Percentiles rank a stretch among this genome's conserved stretches.
Evolutionary conservation across 805 yeast species (phyloP).

Genomic region (Monosporozyma yasuniensis): DNA sequence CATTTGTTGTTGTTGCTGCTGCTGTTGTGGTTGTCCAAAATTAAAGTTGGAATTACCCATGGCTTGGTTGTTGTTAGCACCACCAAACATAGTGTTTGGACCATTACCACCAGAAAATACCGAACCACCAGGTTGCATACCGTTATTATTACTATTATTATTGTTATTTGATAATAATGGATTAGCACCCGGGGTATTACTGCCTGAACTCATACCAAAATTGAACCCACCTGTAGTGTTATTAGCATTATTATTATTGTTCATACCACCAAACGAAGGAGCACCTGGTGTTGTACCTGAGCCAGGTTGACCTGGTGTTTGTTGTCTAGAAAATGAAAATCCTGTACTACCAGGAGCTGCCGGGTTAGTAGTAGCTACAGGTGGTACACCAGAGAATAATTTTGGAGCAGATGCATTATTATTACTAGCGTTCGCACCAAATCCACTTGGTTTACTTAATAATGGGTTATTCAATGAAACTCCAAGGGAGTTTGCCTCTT

Average conservation of each 20-base stretch:
- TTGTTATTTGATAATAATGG: conserved; percentile 2
- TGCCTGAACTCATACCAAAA: not conserved
- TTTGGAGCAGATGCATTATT: conserved; percentile 1
- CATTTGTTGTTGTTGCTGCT: conserved; percentile 4
- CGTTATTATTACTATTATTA: not conserved
- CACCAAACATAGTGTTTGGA: not conserved
- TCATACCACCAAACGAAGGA: conserved; percentile 6
- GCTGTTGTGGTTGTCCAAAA: not conserved
- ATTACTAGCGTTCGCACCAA: not conserved
- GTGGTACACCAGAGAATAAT: conserved; percentile 4
- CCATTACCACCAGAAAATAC: conserved; percentile 2
- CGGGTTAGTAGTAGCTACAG: conserved; percentile 2
- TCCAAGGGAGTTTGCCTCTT: conserved; percentile 3
- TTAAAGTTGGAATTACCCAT: not conserved
- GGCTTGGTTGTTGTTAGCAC: not conserved
- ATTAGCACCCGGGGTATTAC: conserved; percentile 1
- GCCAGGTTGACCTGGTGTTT: not conserved
- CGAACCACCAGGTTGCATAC: conserved; percentile 6
- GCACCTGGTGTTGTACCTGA: not conserved
- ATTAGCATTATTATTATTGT: conserved; percentile 1
- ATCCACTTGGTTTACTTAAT: not conserved
- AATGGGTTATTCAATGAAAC: conserved; percentile 6
- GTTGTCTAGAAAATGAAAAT: conserved; percentile 4
- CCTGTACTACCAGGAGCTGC: conserved; percentile 1
- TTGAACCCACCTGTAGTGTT: not conserved